Percentiles rank a stretch among this genome's conserved stretches.
phyloP scores from a whole-genome alignment of 2,329 filamentous ascomycete genomes.

The Venturia effusa region DNA sequence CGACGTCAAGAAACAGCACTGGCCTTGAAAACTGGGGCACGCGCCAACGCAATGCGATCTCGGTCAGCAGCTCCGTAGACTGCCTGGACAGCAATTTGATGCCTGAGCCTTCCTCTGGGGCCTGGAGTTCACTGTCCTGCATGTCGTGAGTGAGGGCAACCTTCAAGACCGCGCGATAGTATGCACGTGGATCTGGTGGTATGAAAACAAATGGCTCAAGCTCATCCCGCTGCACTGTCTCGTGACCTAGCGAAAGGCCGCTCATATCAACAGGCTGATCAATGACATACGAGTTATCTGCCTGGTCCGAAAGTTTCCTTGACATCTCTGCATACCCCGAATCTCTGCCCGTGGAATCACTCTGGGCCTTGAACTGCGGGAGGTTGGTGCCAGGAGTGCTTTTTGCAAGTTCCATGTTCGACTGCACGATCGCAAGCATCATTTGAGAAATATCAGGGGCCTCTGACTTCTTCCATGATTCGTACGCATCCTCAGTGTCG shows the following conservation, averaged over 20 bases:
- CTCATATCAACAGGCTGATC: constrained; percentile 61
- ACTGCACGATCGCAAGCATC: constrained; percentile 82
- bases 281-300: constrained; percentile 34
- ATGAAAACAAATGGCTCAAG: constrained; percentile 68
- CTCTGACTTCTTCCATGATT: constrained; percentile 86
- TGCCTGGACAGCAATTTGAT: constrained; percentile 57
- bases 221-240: constrained; percentile 37
- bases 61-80: constrained; percentile 71
- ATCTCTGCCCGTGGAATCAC: constrained; percentile 28
- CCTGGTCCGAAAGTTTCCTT: constrained; percentile 33
- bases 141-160: constrained; percentile 59
- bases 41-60: constrained; percentile 80
- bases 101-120: constrained; percentile 36
- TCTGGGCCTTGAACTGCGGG: constrained; percentile 41
- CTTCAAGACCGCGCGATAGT: constrained; percentile 72
- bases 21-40: constrained; percentile 73
- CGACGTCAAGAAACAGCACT: constrained; percentile 73
- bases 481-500: constrained; percentile 77
- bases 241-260: constrained; percentile 40
- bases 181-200: constrained; percentile 69
- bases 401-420: constrained; percentile 75
- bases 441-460: constrained; percentile 78
- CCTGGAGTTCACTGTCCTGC: constrained; percentile 38
- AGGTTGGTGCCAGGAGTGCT: constrained; percentile 51
- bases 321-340: constrained; percentile 35